Base-by-base conservation (phyloP, 257 asterid genomes). In the Solanum appendiculatum region DNA sequence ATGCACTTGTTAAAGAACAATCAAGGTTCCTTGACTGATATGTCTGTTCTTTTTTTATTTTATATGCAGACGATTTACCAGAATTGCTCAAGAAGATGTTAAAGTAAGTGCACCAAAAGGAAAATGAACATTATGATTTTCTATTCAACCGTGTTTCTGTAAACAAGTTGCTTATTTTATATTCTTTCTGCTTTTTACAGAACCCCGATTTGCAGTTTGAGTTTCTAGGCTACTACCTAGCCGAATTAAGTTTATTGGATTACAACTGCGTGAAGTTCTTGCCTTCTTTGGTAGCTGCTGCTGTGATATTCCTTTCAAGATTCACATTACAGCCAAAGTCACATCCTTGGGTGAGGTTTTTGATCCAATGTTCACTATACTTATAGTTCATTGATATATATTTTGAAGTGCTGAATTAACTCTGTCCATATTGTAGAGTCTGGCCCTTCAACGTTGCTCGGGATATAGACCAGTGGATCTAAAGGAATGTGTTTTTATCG, bases 231-330 rank as follows among this genome's bases (percentile, higher is more conserved):
- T 93, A 90, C 91, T 96, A 95, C 91, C 68, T 97, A 42, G 96
- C 98, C 0, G 99, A 97, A 90, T 87, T 97, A 58, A 97, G 98
- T 87, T 89, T 97, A 88, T 90, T 97, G 85, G 98, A 95, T 25
- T 94, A 97, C 54, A 93, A 86, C 27, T 97, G 98, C 44, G 86
- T 95, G 72, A 93, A 90, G 77, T 95, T 94, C 91, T 87, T 95
- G 87, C 99, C 99, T 23, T 97, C 99, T 7, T 23, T 93, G 92
- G 89, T 95, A 83, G 98, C 98, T 88, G 96, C 98, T 46, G 93
- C 97, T 0, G 98, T 92, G 64, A 87, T 93, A 60, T 97, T 94
- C 92, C 93, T 97, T 10, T 69, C 98, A 16, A 93, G 94, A 87
- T 96, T 94, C 84, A 94, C 96, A 5, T 92, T 95, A 48, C 88